A percentile compares a stretch with the other conserved stretches of the same genome.
These are phyloP conservation scores for Elongisporangium undulatum DNA, from an alignment of 352 stramenopile genomes.

Conservation along the genomic window DNA sequence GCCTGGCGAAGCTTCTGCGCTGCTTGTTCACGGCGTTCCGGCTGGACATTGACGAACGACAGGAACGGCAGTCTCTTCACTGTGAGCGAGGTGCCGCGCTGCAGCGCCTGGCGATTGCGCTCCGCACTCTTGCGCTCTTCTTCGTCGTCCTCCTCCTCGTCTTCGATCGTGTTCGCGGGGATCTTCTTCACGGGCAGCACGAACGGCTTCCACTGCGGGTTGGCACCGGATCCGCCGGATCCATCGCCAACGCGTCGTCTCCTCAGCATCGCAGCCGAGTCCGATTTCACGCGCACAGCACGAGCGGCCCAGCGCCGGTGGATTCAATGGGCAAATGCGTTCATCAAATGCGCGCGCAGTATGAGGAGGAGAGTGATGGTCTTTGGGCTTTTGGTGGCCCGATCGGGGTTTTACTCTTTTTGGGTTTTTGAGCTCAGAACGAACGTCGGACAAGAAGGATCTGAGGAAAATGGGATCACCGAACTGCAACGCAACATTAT, in stretches of 20 bases:
- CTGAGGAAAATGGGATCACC: too few species aligned
- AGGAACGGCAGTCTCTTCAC: slow-evolving; percentile 82
- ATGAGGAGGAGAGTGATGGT: background rate
- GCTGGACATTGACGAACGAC: slow-evolving; percentile 71
- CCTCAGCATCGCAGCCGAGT: slow-evolving; percentile 28
- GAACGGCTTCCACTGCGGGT: slow-evolving; percentile 70
- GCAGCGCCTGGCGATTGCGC: slow-evolving; percentile 47
- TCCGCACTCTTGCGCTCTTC: slow-evolving; percentile 30
- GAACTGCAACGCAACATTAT: background rate
- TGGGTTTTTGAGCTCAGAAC: too few species aligned
- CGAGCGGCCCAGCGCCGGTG: too few species aligned
- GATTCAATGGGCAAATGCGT: background rate
- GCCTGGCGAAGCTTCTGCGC: slow-evolving; percentile 50
- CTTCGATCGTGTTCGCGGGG: background rate
- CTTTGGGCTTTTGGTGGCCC: too few species aligned
- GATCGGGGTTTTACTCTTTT: too few species aligned
- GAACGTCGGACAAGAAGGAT: too few species aligned
- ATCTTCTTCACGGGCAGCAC: slow-evolving; percentile 55
- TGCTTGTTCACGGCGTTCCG: slow-evolving; percentile 43
- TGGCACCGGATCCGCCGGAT: slow-evolving; percentile 5
- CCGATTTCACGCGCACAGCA: background rate
- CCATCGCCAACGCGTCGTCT: slow-evolving; percentile 13
- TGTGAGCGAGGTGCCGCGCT: slow-evolving; percentile 39
- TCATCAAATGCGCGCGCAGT: background rate
- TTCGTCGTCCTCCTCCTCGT: slow-evolving; percentile 16